A percentile compares a stretch with the other conserved stretches of the same genome.
Conservation (phyloP, 2,329 filamentous ascomycete genomes). For the Huntiella moniliformis region DNA sequence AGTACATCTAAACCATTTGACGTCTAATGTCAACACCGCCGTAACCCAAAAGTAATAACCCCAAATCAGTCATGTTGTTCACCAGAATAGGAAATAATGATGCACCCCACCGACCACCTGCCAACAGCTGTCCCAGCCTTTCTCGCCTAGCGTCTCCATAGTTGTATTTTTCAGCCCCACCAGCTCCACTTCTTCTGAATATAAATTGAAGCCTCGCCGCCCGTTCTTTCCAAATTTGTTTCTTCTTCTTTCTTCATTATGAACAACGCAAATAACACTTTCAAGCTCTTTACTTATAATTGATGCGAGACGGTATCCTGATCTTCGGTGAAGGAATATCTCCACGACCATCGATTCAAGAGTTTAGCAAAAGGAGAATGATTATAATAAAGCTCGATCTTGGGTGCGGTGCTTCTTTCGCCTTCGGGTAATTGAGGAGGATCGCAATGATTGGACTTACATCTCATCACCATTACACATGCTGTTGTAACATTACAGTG, state of each 20-base stretch:
- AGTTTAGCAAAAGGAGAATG: slow-evolving; percentile 32
- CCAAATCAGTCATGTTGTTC: background rate
- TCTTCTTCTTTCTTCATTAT: slow-evolving; percentile 19
- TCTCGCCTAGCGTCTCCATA: background rate
- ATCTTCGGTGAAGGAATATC: slow-evolving; percentile 13
- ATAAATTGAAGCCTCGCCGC: background rate
- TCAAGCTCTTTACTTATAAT: slow-evolving; percentile 19
- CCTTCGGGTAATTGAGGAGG: slow-evolving; percentile 27
- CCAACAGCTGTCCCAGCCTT: background rate
- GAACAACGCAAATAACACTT: slow-evolving; percentile 32
- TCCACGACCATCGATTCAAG: slow-evolving; percentile 30
- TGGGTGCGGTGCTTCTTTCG: slow-evolving; percentile 38
- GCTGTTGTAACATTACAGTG: background rate
- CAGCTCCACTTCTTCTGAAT: background rate
- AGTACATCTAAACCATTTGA: background rate
- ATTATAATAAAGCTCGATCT: slow-evolving; percentile 30
- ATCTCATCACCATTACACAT: slow-evolving; percentile 16
- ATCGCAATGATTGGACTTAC: slow-evolving; percentile 43
- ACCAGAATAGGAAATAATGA: background rate
- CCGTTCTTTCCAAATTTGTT: slow-evolving; percentile 13
- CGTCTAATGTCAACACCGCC: background rate
- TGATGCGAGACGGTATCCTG: slow-evolving; percentile 28
- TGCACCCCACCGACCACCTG: background rate
- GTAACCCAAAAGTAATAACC: background rate
- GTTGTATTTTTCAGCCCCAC: background rate